phyloP scores from a whole-genome alignment of 805 yeast genomes.

The Torulaspora delbrueckii region DNA sequence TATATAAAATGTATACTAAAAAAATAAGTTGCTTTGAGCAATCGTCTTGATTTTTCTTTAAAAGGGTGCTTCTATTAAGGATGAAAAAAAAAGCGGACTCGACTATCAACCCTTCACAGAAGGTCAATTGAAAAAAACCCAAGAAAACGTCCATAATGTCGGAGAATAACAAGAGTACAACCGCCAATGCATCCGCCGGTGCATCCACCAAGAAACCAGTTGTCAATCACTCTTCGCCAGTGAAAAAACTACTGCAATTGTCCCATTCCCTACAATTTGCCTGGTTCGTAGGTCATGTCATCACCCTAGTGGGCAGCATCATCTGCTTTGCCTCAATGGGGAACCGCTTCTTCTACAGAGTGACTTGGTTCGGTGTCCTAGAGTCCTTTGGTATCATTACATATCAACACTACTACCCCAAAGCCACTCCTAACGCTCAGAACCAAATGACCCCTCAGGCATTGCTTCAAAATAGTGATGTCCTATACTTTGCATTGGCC shows the following conservation, averaged over 20 bases:
- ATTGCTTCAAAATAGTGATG: conserved; percentile 56
- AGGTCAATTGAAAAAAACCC: background rate
- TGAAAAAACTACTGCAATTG: conserved; percentile 16
- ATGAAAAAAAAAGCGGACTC: background rate
- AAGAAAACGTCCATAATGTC: background rate
- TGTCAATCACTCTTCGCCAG: background rate
- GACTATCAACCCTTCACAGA: background rate
- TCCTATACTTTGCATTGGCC: conserved; percentile 63
- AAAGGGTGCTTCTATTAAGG: conserved; percentile 3
- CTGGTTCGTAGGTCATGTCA: conserved; percentile 67
- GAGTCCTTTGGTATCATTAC: conserved; percentile 73
- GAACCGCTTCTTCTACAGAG: conserved; percentile 48
- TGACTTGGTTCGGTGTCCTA: conserved; percentile 58
- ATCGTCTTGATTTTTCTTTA: conserved; percentile 1
- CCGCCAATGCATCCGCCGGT: background rate
- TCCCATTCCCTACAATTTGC: conserved; percentile 57
- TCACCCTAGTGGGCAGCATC: conserved; percentile 41
- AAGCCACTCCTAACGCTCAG: conserved; percentile 14
- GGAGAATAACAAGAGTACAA: conserved; percentile 1
- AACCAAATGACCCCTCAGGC: conserved; percentile 15
- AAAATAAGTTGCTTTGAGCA: conserved; percentile 7
- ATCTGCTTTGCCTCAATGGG: conserved; percentile 37
- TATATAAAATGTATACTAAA: background rate
- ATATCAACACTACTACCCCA: conserved; percentile 48
- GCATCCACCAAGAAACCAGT: background rate